Base-by-base conservation (phyloP, 495 filamentous ascomycete species). In the Xylona heveae region DNA sequence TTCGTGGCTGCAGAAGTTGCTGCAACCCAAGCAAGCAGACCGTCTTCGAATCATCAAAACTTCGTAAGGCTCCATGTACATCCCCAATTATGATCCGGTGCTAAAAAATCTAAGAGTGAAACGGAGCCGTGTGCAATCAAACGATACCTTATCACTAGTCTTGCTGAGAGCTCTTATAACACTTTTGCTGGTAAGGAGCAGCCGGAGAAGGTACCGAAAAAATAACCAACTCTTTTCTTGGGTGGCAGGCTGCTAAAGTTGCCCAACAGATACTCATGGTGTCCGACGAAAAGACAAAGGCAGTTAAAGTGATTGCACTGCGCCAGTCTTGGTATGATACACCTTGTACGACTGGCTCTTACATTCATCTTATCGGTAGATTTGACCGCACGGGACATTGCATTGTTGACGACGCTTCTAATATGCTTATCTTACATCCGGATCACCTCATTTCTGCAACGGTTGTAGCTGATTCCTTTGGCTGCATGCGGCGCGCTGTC, bases 401-500 rank as follows among this genome's bases (percentile, higher is more conserved):
- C 47, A 64, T 80, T 38, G 59, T 92, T 31, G 74, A 83, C 48
- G 79, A 93, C 47, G 51, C 57, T 16, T 57, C 74, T 33, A 78
- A 91, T 42, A 76, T 93, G 57, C 54, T 97, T 23, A 85, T 97
- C 41, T 59, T 97, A 8, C 82, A 97, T 47, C 88, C 88, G 2
- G 88, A 97, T 50, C 84, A 93, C 53, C 66, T 97, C 15, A 74
- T 97, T 31, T 94, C 88, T 7, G 74, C 85, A 2, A 93, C 84
- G 5, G 77, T 85, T 6, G 75, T 97, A 20, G 88, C 78, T 22
- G 88, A 97, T 46, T 90, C 88, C 0, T 84, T 93, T 44, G 70
- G 68, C 24, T 97, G 88, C 45, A 69, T 71, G 38, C 71, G 88
- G 8, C 74, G 83, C 33, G 82, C 88, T 17, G 82, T 93, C 1